phyloP scores from a whole-genome alignment of 441 rosid species.

The Omphalea diandra region DNA sequence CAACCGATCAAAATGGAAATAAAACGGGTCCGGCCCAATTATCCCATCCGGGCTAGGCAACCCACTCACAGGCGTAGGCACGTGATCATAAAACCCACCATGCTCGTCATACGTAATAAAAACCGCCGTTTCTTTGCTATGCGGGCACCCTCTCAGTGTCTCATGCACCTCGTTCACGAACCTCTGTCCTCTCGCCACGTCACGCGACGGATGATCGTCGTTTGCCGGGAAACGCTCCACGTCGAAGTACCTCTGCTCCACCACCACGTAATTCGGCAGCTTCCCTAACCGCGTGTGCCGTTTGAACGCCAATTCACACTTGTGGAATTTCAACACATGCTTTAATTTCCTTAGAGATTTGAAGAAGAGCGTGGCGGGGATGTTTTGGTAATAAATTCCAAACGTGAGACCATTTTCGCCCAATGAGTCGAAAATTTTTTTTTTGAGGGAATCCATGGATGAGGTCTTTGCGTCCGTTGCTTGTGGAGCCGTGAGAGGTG shows the following conservation, averaged over 20 bases:
- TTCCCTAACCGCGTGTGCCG: conserved; percentile 63
- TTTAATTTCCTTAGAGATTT: conserved; percentile 66
- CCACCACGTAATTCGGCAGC: conserved; percentile 80
- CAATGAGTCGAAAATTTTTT: conserved; percentile 81
- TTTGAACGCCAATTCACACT: conserved; percentile 55
- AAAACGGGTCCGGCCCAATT: conserved; percentile 81
- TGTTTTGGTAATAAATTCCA: conserved; percentile 90
- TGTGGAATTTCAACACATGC: conserved; percentile 62
- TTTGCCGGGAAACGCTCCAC: conserved; percentile 64
- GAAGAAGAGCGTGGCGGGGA: conserved; percentile 85
- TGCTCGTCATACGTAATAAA: conserved; percentile 91
- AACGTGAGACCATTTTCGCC: conserved; percentile 78
- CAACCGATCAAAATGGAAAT: conserved; percentile 77
- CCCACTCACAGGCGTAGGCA: conserved; percentile 69
- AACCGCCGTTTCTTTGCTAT: conserved; percentile 93
- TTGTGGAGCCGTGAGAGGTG: conserved; percentile 82
- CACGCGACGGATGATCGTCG: conserved; percentile 96
- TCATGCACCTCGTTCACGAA: conserved; percentile 95
- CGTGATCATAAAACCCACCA: conserved; percentile 94
- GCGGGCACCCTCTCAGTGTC: conserved; percentile 78
- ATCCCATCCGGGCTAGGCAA: conserved; percentile 95
- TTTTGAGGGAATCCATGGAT: conserved; percentile 85
- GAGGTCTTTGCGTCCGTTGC: conserved; percentile 84
- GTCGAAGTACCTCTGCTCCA: conserved; percentile 88
- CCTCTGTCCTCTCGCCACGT: conserved; percentile 76